Base-by-base conservation (phyloP, 208 protist species). In the Trypanosoma lewisi region DNA sequence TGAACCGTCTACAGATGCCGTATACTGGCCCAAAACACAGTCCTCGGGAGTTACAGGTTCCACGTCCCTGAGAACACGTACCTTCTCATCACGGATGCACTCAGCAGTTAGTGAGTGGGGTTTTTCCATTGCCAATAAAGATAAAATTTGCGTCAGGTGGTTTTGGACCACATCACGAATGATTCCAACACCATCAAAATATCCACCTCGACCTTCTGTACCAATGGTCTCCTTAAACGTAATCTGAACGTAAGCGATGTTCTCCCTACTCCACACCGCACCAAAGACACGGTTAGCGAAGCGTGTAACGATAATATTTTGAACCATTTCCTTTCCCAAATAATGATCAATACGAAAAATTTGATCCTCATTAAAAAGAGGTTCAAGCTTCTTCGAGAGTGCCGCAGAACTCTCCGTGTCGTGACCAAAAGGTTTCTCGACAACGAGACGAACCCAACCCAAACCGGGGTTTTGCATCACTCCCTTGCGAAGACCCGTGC, bases 341-440 rank as follows among this genome's bases (percentile, higher is more conserved):
- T 97, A 98, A 73, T 98, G 96, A 64, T 98, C 96, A 37, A 98
- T 97, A 19, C 94, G 82, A 75, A 91, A 97, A 28, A 98, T 77
- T 67, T 97, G 85, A 6, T 80, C 66, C 65, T 97, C 91, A 25
- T 91, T 59, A 45, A 97, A 96, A 60, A 90, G 77, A 7, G 73
- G 64, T 54, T 78, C 77, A n/a, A 98, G 64, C 9, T 71, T 70
- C 28, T 68, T 44, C 16, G 85, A 91, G n/a, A 98, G 80, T 69
- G 89, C 45, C 2, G 74, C 60, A 33, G 89, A 95, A 23, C 67
- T 87, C 48, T 95, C 74, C 17, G 86, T 87, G 66, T 97, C 89
- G 39, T 65, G 67, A 28, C 95, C 95, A 61, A 98, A 98, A 1
- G 95, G 95, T 67, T 98, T 98, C 63, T 98, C 95, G 55, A 98